These are phyloP conservation scores for Claviceps quebecensis DNA, from an alignment of 2,329 filamentous ascomycete genomes.

Conservation along the genomic window DNA sequence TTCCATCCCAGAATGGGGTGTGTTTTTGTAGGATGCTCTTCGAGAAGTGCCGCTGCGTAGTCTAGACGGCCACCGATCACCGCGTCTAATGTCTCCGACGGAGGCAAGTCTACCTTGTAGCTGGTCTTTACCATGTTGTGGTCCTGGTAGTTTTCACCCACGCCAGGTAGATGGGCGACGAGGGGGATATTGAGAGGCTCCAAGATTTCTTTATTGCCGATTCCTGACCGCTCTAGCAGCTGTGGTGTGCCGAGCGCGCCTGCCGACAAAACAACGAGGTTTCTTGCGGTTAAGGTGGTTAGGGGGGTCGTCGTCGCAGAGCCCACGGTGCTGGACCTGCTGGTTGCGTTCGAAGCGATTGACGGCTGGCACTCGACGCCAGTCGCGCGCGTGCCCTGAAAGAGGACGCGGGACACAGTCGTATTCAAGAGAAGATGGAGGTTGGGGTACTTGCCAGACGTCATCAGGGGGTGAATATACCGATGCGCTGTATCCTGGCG, in stretches of 20 bases:
- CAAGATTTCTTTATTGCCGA: conserved; percentile 39
- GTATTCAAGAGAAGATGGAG: conserved; percentile 45
- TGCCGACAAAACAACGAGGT: conserved; percentile 19
- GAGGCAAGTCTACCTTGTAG: conserved; percentile 24
- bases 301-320: conserved; percentile 1
- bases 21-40: conserved; percentile 18
- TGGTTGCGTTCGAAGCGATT: background rate
- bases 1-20: conserved; percentile 44
- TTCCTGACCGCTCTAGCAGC: conserved; percentile 48
- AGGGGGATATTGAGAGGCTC: conserved; percentile 30
- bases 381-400: conserved; percentile 35
- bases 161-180: conserved; percentile 33
- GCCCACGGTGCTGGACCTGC: background rate
- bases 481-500: conserved; percentile 44
- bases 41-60: conserved; percentile 22
- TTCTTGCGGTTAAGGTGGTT: conserved; percentile 14
- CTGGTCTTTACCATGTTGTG: conserved; percentile 39
- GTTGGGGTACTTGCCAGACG: conserved; percentile 32
- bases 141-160: conserved; percentile 41
- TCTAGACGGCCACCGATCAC: conserved; percentile 30
- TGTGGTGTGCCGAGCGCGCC: conserved; percentile 39
- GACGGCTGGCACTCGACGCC: conserved; percentile 44
- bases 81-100: conserved; percentile 30
- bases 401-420: conserved; percentile 40
- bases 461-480: conserved; percentile 25